phyloP scores from a whole-genome alignment of 441 rosid species.

The Hura crepitans region DNA sequence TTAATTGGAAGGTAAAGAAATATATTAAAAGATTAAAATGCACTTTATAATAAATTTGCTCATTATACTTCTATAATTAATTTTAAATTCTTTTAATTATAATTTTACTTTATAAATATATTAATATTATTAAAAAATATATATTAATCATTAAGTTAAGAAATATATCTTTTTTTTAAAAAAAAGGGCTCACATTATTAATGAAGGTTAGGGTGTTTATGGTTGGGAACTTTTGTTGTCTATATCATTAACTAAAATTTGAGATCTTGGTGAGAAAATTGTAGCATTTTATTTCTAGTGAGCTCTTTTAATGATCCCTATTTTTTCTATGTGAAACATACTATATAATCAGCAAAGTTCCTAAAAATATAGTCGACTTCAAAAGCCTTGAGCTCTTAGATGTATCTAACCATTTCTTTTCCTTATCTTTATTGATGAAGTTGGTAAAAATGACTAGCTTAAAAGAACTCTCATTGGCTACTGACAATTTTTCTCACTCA shows the following conservation, averaged over 20 bases:
- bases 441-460: constrained; percentile 63
- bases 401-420: constrained; percentile 70
- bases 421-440: constrained; percentile 50
- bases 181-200: no score
- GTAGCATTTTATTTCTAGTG: constrained; percentile 30
- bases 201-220: constrained; percentile 38
- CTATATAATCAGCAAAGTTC: constrained; percentile 64
- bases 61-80: no score
- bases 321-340: constrained; percentile 78
- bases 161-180: no score
- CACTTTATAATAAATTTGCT: no score
- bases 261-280: constrained; percentile 42
- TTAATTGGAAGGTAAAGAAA: no score
- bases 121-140: no score
- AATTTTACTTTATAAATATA: no score
- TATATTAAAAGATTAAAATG: no score
- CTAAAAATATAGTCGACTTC: constrained; percentile 56
- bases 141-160: no score
- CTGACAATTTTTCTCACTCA: constrained; percentile 87
- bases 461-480: constrained; percentile 68
- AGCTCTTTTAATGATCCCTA: constrained; percentile 42
- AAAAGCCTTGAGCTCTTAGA: constrained; percentile 73
- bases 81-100: no score
- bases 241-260: constrained; percentile 43
- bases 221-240: constrained; percentile 24